Evolutionary conservation across 345 rosid genomes (phyloP).

Genomic region (Microthlaspi erraticum): DNA sequence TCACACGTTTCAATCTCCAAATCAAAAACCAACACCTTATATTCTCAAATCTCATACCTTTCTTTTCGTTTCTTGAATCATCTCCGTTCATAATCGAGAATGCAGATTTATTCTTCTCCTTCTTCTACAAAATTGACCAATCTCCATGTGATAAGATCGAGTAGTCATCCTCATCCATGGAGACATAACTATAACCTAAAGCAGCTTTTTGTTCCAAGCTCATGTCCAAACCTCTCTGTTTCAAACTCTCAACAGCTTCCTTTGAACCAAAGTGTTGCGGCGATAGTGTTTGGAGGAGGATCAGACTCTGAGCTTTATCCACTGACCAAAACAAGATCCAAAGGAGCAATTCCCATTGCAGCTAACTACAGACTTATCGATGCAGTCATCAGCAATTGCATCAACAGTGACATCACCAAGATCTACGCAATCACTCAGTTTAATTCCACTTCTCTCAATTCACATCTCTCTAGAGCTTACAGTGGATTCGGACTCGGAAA

Average conservation of each 20-base stretch:
- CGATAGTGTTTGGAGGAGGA: conserved; percentile 80
- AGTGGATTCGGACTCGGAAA: conserved; percentile 61
- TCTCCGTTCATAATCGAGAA: conserved; percentile 24
- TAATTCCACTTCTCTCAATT: conserved; percentile 88
- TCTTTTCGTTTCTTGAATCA: conserved; percentile 18
- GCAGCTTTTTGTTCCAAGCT: conserved; percentile 34
- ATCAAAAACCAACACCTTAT: conserved; percentile 14
- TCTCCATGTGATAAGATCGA: conserved; percentile 33
- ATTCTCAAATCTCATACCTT: conserved; percentile 33
- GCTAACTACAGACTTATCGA: conserved; percentile 82
- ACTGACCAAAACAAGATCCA: conserved; percentile 74
- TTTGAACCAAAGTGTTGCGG: conserved; percentile 73
- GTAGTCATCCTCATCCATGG: conserved; percentile 31
- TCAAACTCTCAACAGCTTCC: conserved; percentile 49
- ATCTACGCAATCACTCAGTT: conserved; percentile 86
- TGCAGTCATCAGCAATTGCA: conserved; percentile 85
- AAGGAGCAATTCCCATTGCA: conserved; percentile 81
- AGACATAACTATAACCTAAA: conserved; percentile 39
- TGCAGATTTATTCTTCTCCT: conserved; percentile 41
- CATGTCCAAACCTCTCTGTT: conserved; percentile 43
- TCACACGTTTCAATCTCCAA: conserved; percentile 35
- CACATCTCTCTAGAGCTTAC: conserved; percentile 78
- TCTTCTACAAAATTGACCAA: conserved; percentile 31
- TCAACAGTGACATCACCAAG: conserved; percentile 77
- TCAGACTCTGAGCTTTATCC: conserved; percentile 72